Percentiles rank a stretch among this genome's conserved stretches.
phyloP scores from a whole-genome alignment of 495 filamentous ascomycete genomes.

The Bathelium albidoporum region DNA sequence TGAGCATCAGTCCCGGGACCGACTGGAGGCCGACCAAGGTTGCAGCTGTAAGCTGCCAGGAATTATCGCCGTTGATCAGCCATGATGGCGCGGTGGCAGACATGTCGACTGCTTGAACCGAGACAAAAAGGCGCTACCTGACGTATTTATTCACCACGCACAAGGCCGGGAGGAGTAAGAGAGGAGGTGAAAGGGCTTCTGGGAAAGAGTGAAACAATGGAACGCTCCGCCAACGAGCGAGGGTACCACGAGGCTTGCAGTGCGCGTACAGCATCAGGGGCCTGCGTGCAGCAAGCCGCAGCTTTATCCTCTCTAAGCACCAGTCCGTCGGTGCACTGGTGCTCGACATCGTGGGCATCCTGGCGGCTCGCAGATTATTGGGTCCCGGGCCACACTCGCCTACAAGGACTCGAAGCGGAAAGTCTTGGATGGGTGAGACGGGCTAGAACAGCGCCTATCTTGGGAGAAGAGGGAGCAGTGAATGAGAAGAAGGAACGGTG shows the following conservation, averaged over 20 bases:
- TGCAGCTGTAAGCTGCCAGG: conserved; percentile 49
- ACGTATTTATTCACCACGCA: background rate
- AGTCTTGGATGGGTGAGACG: background rate
- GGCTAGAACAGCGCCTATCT: background rate
- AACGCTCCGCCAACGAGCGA: background rate
- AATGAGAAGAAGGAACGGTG: background rate
- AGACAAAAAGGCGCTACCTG: background rate
- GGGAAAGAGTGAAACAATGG: background rate
- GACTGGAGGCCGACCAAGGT: conserved; percentile 44
- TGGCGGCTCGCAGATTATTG: background rate
- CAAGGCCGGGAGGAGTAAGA: background rate
- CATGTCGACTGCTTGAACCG: conserved; percentile 9
- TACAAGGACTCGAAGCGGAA: background rate
- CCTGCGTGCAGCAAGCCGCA: background rate
- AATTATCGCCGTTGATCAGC: conserved; percentile 45
- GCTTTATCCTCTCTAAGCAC: background rate
- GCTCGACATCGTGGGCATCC: background rate
- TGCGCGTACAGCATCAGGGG: background rate
- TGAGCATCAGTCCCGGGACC: conserved; percentile 44
- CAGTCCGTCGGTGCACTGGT: background rate
- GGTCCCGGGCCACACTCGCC: background rate
- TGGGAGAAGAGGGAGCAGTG: background rate
- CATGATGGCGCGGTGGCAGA: conserved; percentile 26
- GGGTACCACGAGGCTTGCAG: conserved; percentile 2
- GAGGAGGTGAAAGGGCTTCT: background rate